These are phyloP conservation scores for Sporothrix variecibatus DNA, from an alignment of 2,329 filamentous ascomycete species.

Conservation along the genomic window DNA sequence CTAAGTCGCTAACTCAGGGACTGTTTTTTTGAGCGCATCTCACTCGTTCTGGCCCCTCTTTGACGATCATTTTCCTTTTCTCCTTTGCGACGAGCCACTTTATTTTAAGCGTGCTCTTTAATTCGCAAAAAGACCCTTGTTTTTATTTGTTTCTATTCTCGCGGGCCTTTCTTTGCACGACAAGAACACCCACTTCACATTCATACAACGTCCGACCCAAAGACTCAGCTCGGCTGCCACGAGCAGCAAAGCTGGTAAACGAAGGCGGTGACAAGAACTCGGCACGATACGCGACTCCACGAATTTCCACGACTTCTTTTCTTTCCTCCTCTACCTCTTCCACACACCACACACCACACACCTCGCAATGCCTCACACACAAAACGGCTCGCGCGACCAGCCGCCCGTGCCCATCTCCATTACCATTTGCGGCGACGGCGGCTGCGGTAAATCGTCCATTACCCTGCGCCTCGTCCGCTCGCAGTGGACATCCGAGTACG, in stretches of 20 bases:
- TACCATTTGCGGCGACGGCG: slow-evolving; percentile 84
- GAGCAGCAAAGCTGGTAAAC: background rate
- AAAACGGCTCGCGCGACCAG: slow-evolving; percentile 35
- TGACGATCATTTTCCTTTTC: background rate
- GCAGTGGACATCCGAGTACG: slow-evolving; percentile 82
- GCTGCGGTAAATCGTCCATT: slow-evolving; percentile 82
- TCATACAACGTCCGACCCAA: background rate
- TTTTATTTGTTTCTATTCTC: background rate
- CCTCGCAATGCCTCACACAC: slow-evolving; percentile 27
- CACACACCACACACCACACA: background rate
- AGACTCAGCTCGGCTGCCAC: slow-evolving; percentile 21
- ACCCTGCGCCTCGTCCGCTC: slow-evolving; percentile 79
- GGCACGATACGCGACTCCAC: background rate
- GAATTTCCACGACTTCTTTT: background rate
- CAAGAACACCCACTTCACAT: background rate
- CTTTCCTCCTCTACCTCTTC: background rate
- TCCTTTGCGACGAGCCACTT: background rate
- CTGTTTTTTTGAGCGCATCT: background rate
- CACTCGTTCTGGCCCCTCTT: background rate
- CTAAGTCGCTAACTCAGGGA: background rate
- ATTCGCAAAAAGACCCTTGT: background rate
- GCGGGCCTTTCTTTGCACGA: background rate
- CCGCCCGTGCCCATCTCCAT: slow-evolving; percentile 65
- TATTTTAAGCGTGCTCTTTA: slow-evolving; percentile 7
- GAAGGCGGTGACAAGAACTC: background rate